These are phyloP conservation scores for Barbarea vulgaris DNA, from an alignment of 345 rosid genomes.

Conservation along the genomic window DNA sequence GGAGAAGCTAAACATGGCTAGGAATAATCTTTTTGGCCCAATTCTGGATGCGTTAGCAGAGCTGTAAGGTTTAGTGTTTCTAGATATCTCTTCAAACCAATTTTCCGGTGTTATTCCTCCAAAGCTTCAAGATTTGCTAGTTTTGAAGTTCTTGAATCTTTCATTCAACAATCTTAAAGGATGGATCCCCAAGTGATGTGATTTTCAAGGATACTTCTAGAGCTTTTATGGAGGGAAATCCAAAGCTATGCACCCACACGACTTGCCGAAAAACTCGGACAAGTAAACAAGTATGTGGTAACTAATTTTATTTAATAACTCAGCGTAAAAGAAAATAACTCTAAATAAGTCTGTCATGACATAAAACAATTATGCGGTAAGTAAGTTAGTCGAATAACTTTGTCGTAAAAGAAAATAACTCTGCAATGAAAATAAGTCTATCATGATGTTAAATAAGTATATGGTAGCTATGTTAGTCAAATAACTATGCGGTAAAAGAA, in stretches of 20 bases:
- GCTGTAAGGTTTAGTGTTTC: conserved; percentile 46
- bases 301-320: too few species aligned
- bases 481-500: too few species aligned
- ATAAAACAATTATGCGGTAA: too few species aligned
- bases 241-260: conserved; percentile 40
- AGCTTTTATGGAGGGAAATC: conserved; percentile 40
- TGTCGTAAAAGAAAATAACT: too few species aligned
- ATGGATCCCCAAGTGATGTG: conserved; percentile 33
- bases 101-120: conserved; percentile 53
- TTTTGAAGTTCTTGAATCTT: conserved; percentile 50
- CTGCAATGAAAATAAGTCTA: too few species aligned
- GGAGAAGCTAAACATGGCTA: conserved; percentile 49
- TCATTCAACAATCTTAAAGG: conserved; percentile 56
- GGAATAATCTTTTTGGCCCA: conserved; percentile 45
- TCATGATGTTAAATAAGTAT: too few species aligned
- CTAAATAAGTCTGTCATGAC: too few species aligned
- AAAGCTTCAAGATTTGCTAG: conserved; percentile 42
- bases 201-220: conserved; percentile 40
- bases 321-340: too few species aligned
- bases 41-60: conserved; percentile 45
- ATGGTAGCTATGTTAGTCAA: too few species aligned
- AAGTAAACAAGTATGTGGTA: neutral
- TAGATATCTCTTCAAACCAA: conserved; percentile 54
- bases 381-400: too few species aligned
- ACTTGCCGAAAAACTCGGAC: conserved; percentile 22